Conservation (phyloP, 176 grass and related monocot genomes). For the Oryza longistaminata region DNA sequence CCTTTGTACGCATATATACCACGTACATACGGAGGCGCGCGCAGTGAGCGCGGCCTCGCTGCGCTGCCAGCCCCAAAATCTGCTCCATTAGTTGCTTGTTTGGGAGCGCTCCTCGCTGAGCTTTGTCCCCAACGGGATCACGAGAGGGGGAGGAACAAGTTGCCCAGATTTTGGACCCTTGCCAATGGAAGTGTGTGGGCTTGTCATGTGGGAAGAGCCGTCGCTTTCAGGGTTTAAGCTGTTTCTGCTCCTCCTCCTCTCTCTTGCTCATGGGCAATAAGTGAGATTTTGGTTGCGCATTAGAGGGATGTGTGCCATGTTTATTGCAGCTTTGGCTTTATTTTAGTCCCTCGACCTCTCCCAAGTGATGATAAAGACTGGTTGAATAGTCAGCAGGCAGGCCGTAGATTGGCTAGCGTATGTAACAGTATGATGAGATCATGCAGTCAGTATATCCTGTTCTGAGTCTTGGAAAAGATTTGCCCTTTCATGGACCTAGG, state of each 20-base stretch:
- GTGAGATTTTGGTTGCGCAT: background rate
- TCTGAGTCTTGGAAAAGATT: background rate
- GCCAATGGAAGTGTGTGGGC: slow-evolving; percentile 44
- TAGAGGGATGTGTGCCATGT: slow-evolving; percentile 29
- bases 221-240: slow-evolving; percentile 48
- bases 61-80: slow-evolving; percentile 28
- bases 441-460: background rate
- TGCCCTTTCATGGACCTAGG: background rate
- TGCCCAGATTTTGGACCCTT: slow-evolving; percentile 58
- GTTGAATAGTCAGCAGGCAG: slow-evolving; percentile 13
- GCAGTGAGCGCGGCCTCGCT: slow-evolving; percentile 48
- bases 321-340: slow-evolving; percentile 25
- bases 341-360: slow-evolving; percentile 7
- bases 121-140: slow-evolving; percentile 51
- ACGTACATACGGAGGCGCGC: slow-evolving; percentile 23
- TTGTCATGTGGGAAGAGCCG: slow-evolving; percentile 43
- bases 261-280: slow-evolving; percentile 21
- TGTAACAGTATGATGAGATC: background rate
- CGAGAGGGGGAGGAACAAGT: slow-evolving; percentile 60
- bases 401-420: background rate
- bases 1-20: slow-evolving; percentile 32
- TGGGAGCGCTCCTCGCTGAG: slow-evolving; percentile 43
- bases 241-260: slow-evolving; percentile 37
- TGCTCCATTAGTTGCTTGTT: slow-evolving; percentile 41
- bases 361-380: slow-evolving; percentile 5